A percentile compares a stretch with the other conserved stretches of the same genome.
These are phyloP conservation scores for Scheffersomyces amazonensis DNA, from an alignment of 805 yeast genomes.

Conservation along the genomic window DNA sequence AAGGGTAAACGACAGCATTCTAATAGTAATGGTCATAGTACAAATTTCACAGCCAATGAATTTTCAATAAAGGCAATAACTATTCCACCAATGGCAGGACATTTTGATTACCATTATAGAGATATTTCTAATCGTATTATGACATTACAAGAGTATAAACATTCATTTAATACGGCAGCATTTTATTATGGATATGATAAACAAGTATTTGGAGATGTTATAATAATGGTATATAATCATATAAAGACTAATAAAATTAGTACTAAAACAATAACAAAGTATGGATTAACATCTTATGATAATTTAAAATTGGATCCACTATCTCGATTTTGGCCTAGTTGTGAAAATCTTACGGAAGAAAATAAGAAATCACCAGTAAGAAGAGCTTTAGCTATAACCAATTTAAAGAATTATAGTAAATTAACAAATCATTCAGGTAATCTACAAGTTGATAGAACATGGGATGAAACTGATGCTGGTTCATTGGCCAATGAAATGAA, in stretches of 20 bases:
- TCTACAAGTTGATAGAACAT: constrained; percentile 38
- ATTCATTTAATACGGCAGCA: constrained; percentile 46
- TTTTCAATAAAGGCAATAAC: neutral
- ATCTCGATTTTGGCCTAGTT: constrained; percentile 77
- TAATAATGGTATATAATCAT: constrained; percentile 51
- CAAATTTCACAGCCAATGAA: neutral
- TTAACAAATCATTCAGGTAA: constrained; percentile 38
- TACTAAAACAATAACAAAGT: constrained; percentile 55
- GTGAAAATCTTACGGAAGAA: constrained; percentile 57
- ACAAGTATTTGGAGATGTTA: constrained; percentile 41
- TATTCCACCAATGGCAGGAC: constrained; percentile 24
- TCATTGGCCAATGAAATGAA: constrained; percentile 65
- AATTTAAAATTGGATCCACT: constrained; percentile 54
- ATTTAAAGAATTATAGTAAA: constrained; percentile 63
- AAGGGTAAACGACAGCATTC: neutral
- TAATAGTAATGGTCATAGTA: neutral
- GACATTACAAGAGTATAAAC: constrained; percentile 29
- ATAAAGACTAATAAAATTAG: constrained; percentile 44
- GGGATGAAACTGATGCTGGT: constrained; percentile 87
- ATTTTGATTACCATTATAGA: constrained; percentile 14
- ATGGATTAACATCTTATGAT: constrained; percentile 62
- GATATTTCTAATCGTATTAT: constrained; percentile 8
- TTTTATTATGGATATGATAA: constrained; percentile 57
- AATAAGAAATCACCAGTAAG: constrained; percentile 59
- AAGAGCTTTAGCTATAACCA: constrained; percentile 71